Base-by-base conservation (phyloP, 495 filamentous ascomycete genomes). In the Neurospora terricola region DNA sequence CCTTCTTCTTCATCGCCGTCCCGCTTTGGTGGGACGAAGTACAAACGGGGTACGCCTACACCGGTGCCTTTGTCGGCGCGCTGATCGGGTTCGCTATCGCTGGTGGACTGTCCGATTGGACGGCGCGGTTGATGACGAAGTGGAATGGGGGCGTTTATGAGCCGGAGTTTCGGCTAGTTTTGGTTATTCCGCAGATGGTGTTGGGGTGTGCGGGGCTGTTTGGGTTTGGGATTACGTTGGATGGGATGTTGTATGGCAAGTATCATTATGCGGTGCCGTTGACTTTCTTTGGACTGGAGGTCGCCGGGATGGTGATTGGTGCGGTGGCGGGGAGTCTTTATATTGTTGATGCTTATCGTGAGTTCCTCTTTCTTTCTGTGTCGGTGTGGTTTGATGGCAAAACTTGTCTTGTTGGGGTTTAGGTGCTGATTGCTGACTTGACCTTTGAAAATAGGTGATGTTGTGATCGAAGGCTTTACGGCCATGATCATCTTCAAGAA, bases 261-360 rank as follows among this genome's bases (percentile, higher is more conserved):
- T 96, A 93, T 78, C 85, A 86, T 34, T 95, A 90, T 88, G 84
- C 91, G 23, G 83, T 90, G 43, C 91, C 94, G 5, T 88, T 93
- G 69, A 86, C 93, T 30, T 96, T 94, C 76, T 96, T 96, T 74
- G 88, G 85, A 1, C 84, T 93, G 59, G 84, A 92, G 72, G 91
- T 97, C 5, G 88, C 90, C 74, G 94, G 94, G 0, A 97, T 97
- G 92, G 93, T 97, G 2, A 87, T 96, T 75, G 94, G 94, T 3
- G 94, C 94, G 0, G 93, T 97, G 7, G 89, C 91, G 1, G 91
- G 90, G 70, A 91, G 93, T 1, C 80, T 98, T n/a, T 98, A 98
- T 76, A 92, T 98, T 76, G 93, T 97, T 1, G 94, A 98, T 83
- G 94, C 94, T 2, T 94, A 97, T 82, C 90, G 94, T 92, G 82